These are phyloP conservation scores for Trebouxia sp. DNA, from an alignment of 139 green algal species.

Conservation along the genomic window DNA sequence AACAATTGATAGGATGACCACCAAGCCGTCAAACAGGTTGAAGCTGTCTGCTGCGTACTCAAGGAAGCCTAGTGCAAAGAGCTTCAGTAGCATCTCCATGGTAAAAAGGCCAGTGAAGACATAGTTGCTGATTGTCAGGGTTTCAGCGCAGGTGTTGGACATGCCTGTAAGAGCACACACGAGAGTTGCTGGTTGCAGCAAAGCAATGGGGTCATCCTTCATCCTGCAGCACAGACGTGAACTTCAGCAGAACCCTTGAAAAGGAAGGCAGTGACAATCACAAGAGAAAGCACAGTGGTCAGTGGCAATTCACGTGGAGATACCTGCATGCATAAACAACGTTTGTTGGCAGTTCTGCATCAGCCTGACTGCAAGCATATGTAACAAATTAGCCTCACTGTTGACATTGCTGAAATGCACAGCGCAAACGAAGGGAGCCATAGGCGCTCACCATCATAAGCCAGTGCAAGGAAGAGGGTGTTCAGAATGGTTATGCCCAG, in stretches of 20 bases:
- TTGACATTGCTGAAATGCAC: too few species aligned
- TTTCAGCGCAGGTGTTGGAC: conserved; percentile 11
- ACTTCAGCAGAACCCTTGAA: too few species aligned
- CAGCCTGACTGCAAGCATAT: too few species aligned
- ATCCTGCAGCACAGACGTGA: too few species aligned
- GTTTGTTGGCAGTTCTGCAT: too few species aligned
- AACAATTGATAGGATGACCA: conserved; percentile 54
- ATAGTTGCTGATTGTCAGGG: conserved; percentile 51
- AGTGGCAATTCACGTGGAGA: too few species aligned
- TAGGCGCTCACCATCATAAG: conserved; percentile 71
- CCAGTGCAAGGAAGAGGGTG: conserved; percentile 72
- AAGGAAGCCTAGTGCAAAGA: conserved; percentile 62
- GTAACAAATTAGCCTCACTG: too few species aligned
- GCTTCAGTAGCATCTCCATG: conserved; percentile 66
- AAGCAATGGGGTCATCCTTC: too few species aligned
- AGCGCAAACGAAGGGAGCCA: too few species aligned
- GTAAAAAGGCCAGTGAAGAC: conserved; percentile 71
- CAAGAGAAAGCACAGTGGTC: too few species aligned
- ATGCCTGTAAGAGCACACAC: conserved; percentile 32
- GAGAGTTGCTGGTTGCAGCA: background rate
- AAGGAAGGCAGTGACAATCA: too few species aligned
- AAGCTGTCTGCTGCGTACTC: conserved; percentile 66
- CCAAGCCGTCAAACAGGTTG: conserved; percentile 75
- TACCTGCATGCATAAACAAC: too few species aligned
- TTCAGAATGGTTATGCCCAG: conserved; percentile 68